phyloP scores from a whole-genome alignment of 2,329 filamentous ascomycete genomes.

The Aureobasidium musti region DNA sequence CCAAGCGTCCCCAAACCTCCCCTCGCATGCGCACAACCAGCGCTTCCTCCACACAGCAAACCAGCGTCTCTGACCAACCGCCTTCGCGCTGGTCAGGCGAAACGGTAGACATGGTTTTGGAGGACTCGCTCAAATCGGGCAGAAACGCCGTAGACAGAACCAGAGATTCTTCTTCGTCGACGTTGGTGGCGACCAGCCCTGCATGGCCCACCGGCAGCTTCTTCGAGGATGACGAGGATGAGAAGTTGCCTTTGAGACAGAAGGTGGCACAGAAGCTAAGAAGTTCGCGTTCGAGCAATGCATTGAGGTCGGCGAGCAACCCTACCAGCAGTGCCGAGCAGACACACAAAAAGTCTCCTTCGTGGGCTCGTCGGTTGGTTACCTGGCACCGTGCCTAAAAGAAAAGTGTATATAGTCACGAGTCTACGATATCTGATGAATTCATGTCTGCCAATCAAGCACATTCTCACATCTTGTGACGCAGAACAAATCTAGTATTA shows the following conservation, averaged over 20 bases:
- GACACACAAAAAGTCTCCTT: neutral
- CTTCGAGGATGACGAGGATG: slow-evolving; percentile 27
- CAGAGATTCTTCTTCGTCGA: slow-evolving; percentile 11
- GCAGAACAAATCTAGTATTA: neutral
- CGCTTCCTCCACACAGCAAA: slow-evolving; percentile 8
- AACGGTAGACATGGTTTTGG: neutral
- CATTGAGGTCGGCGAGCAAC: slow-evolving; percentile 8
- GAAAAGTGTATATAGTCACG: neutral
- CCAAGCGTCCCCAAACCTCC: slow-evolving; percentile 19
- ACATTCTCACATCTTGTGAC: neutral
- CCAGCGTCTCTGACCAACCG: neutral
- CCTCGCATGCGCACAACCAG: slow-evolving; percentile 22
- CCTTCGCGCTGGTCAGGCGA: slow-evolving; percentile 28
- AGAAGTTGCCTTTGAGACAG: slow-evolving; percentile 10
- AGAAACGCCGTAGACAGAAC: neutral
- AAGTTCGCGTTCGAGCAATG: slow-evolving; percentile 14
- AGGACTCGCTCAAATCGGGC: neutral
- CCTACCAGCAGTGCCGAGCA: neutral
- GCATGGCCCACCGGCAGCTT: slow-evolving; percentile 22
- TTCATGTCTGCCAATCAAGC: neutral
- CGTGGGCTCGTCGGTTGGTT: slow-evolving; percentile 5
- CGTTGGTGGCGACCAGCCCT: slow-evolving; percentile 7
- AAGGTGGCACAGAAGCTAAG: slow-evolving; percentile 18
- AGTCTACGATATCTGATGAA: slow-evolving; percentile 8
- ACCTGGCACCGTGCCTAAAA: slow-evolving; percentile 9